phyloP scores from a whole-genome alignment of 108 stramenopile species.

The Epithemia pelagica region DNA sequence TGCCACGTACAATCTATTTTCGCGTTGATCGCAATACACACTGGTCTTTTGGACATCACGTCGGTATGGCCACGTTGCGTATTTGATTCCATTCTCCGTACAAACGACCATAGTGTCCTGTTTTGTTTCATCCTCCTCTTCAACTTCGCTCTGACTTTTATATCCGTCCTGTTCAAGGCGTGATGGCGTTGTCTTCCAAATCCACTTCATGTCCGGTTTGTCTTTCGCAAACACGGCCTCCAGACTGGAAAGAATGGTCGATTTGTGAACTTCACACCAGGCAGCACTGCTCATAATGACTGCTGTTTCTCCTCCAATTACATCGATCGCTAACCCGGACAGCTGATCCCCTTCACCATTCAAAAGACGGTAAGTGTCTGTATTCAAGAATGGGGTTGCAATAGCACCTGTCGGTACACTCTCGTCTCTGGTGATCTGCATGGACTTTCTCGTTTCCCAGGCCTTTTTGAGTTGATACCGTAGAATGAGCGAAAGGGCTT shows the following conservation, averaged over 20 bases:
- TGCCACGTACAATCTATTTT: conserved; percentile 72
- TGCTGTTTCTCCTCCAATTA: conserved; percentile 63
- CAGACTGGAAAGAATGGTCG: conserved; percentile 38
- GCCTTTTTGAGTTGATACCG: conserved; percentile 45
- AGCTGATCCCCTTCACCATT: conserved; percentile 95
- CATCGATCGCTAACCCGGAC: conserved; percentile 88
- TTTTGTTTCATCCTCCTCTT: conserved; percentile 5
- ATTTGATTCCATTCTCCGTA: conserved; percentile 74
- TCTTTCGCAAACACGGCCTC: conserved; percentile 23
- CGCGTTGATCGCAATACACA: conserved; percentile 96
- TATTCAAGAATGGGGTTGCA: conserved; percentile 10
- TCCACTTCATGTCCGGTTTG: conserved; percentile 33
- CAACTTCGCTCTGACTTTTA: conserved; percentile 3
- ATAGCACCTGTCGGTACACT: conserved; percentile 27
- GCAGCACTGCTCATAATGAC: conserved; percentile 84
- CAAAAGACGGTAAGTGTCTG: conserved; percentile 76
- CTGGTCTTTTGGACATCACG: conserved; percentile 90
- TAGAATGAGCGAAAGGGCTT: conserved; percentile 41
- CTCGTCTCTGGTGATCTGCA: background rate
- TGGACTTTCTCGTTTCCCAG: conserved; percentile 32
- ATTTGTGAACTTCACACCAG: conserved; percentile 86
- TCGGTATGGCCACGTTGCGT: conserved; percentile 55
- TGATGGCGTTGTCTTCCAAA: conserved; percentile 68
- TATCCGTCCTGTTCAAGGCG: conserved; percentile 75
- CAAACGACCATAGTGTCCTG: conserved; percentile 30